Conservation (phyloP, 106 monocot species). For the Apostasia ramifera region DNA sequence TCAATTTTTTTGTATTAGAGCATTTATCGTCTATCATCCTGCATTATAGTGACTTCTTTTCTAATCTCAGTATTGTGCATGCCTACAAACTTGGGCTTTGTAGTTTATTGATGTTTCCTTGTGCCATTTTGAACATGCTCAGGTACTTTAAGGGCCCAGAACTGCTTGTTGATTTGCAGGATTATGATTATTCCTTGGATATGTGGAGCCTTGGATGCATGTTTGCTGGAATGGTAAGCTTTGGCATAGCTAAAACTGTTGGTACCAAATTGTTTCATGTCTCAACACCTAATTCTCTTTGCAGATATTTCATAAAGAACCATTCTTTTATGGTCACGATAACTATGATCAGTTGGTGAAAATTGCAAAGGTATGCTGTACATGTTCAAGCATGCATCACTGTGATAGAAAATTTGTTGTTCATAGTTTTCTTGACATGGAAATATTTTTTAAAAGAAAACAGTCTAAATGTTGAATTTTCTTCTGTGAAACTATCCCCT, state of each 20-base stretch:
- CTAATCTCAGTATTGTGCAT: neutral
- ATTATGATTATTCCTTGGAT: slow-evolving; percentile 94
- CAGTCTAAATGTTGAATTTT: too few species aligned
- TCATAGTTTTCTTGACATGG: too few species aligned
- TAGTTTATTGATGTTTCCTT: neutral
- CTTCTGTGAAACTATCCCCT: too few species aligned
- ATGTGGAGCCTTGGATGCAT: slow-evolving; percentile 99
- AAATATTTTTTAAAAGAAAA: too few species aligned
- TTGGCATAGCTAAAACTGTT: neutral
- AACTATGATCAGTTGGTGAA: slow-evolving; percentile 88
- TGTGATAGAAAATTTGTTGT: too few species aligned
- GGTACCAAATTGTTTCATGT: neutral
- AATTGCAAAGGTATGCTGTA: slow-evolving; percentile 61
- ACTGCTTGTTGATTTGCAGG: slow-evolving; percentile 88
- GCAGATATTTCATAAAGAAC: slow-evolving; percentile 86
- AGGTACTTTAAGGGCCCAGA: slow-evolving; percentile 97
- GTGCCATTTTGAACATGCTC: neutral
- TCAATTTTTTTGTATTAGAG: neutral
- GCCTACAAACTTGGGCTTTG: neutral
- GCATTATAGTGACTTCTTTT: neutral
- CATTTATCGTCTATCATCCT: too few species aligned
- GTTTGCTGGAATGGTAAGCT: slow-evolving; percentile 94
- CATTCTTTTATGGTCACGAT: slow-evolving; percentile 84
- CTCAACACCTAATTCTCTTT: slow-evolving; percentile 2
- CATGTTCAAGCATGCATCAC: neutral